Evolutionary conservation across 2,329 filamentous ascomycete species (phyloP), one percentile per base, ranked within the genome.

Genomic region (Geosmithia flava): DNA sequence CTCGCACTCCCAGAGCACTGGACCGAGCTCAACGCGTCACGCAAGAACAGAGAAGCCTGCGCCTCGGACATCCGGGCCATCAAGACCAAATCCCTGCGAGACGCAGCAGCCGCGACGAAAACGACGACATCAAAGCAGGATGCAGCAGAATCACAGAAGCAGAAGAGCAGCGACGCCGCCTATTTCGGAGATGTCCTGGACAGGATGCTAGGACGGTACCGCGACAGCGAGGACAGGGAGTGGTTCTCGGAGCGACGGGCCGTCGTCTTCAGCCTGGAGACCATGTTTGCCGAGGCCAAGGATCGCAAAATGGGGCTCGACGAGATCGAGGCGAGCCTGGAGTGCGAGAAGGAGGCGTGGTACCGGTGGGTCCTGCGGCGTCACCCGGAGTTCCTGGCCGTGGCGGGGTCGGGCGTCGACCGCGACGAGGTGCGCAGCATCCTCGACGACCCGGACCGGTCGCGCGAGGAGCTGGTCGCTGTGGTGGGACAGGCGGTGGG

Each of bases 261-360:
- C 7, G 77, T 80, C 50, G 60, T 77, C 20, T 62, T 67, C 47
- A 71, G 74, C 48, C 63, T 80, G 11, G 71, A 74, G 51, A 58
- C 59, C 44, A 56, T 76, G 44, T 71, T 80, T 51, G 59, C 70
- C 5, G 69, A 72, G 46, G 72, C 70, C 47, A 69, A 67, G 53
- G 60, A 65, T 16, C 60, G 66, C 52, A 66, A 67, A 43, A 56
- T 64, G n/a, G 64, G 66, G 47, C 59, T 77, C 13, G 61, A 64
- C 42, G 60, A 57, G 17, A 68, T 80, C 41, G 74, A 78, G 53
- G 64, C 67, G 20, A 68, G 69, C 50, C 69, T 80, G 54, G 62
- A 65, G 10, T 67, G 67, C 27, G 74, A 78, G 56, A 75, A 75
- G 55, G 67, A 68, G 51, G 67, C 67, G 11, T 79, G 76, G 74